Evolutionary conservation across 1,284 basidiomycete genomes (phyloP), one percentile per base, ranked within the genome.

Genomic region (Moesziomyces parantarcticus): DNA sequence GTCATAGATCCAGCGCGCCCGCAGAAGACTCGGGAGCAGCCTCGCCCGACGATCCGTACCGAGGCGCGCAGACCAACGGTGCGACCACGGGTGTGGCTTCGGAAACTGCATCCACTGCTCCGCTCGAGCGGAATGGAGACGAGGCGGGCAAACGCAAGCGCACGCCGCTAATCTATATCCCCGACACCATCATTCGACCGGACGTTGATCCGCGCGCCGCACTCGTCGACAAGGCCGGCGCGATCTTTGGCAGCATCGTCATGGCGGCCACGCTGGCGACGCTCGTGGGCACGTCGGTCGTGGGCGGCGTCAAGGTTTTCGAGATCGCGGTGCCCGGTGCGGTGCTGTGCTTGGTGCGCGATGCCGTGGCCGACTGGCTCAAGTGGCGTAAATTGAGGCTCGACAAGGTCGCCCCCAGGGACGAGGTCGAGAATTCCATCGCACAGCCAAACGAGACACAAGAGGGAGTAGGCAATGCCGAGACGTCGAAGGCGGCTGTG

Each of bases 281-380:
- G 1, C 85, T 91, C 3, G 87, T 91, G 1, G 89, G 87, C 1
- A 88, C 89, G 56, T 88, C 85, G 70, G 85, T 85, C 36, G 84
- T 88, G 0, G 84, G 86, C 26, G 87, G 84, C 44, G 86, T 87
- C 57, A 86, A 88, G 54, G 93, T 88, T 3, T 88, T 87, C 68
- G 77, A 82, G 85, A 91, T 98, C 48, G 92, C 90, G 1, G 87
- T 93, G n/a, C 94, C 96, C 0, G 94, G 94, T 34, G 94, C 94
- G 0, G 83, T 88, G 1, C 83, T 89, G 52, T 92, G 93, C 80
- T 87, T 93, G 44, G 50, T 88, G 2, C 88, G 90, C 49, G 92
- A 94, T 78, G 75, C 90, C 3, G 88, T 88, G 87, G 88, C 90
- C 78, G 87, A 90, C 71, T 66, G 82, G 26, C 55, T 77, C 21